Evolutionary conservation across 192 early-diverging fungal genomes (phyloP), one percentile per base, ranked within the genome.

Genomic region (Martensiomyces pterosporus): DNA sequence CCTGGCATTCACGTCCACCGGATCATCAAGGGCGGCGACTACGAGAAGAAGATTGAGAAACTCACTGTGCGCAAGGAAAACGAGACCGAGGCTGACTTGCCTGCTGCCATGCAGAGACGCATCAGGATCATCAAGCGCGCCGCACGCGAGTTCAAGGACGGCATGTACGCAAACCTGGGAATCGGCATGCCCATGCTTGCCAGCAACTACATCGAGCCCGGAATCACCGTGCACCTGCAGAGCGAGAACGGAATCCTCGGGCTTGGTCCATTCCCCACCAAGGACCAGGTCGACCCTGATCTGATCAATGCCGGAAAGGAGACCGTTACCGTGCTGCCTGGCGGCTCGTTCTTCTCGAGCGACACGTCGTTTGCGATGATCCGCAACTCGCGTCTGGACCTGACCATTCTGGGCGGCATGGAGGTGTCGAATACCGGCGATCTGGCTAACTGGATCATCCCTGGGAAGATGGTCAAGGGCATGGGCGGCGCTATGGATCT

Each of bases 391-490:
- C 84, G 85, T 32, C 70, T 88, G 19, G 81, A 88, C 52, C 59
- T 86, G 43, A 83, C 84, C 9, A 76, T 88, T 37, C 62, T 88
- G 14, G 85, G 86, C 21, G 86, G 74, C 14, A 76, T 88, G 57
- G 64, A 67, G 24, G 62, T 62, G 24, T 75, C 84, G 0, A 64
- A 78, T 39, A 61, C 65, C 22, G 86, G 86, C 24, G 82, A 84
- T 47, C 60, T 89, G 41, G 86, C 86, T 39, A 89, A 89, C 78
- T 89, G 86, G 86, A 86, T 89, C 53, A 82, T 89, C 23, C 86
- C 86, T 8, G 79, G 81, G 14, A 89, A 85, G 60, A 84, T 86
- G 83, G 86, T 89, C 63, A 89, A 86, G 75, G 86, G 86, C 52
- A 82, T 79, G 80, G 86, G 86, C 22, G 84, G 86, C 12, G 84